phyloP scores from a whole-genome alignment of 2,329 filamentous ascomycete genomes.

The Ceratocystis destructans region DNA sequence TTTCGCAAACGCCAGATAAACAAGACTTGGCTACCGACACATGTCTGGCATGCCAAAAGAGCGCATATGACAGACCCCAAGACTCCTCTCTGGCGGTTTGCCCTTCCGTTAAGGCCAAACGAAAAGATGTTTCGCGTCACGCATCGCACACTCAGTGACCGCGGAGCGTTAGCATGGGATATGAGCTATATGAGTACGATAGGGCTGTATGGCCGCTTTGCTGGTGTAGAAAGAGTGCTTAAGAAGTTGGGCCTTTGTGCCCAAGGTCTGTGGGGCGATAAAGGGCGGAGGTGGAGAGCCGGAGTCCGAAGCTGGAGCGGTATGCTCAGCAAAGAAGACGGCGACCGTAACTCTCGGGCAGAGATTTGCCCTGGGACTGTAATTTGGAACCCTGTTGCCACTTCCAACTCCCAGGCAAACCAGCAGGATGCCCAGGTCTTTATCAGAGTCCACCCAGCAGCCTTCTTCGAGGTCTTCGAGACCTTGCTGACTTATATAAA shows the following conservation, averaged over 20 bases:
- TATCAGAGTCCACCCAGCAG: conserved; percentile 69
- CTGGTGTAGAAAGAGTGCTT: conserved; percentile 52
- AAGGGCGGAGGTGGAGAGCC: conserved; percentile 55
- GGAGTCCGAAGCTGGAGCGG: conserved; percentile 39
- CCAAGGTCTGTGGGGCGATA: conserved; percentile 47
- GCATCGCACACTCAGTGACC: conserved; percentile 61
- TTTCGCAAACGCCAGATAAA: conserved; percentile 74
- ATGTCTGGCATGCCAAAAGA: conserved; percentile 85
- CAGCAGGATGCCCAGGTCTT: conserved; percentile 35
- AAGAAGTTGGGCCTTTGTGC: conserved; percentile 49
- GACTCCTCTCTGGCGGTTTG: conserved; percentile 78
- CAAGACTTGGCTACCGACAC: conserved; percentile 91
- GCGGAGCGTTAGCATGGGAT: conserved; percentile 79
- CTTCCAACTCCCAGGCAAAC: background rate
- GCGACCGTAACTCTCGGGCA: conserved; percentile 26
- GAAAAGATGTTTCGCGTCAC: conserved; percentile 82
- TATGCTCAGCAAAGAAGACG: conserved; percentile 40
- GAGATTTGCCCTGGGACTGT: conserved; percentile 59
- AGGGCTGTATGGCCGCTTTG: conserved; percentile 52
- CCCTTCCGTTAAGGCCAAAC: conserved; percentile 70
- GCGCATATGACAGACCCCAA: conserved; percentile 73
- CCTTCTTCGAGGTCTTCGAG: conserved; percentile 56
- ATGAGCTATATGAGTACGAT: conserved; percentile 89
- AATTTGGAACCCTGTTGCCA: conserved; percentile 51
- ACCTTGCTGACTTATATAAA: conserved; percentile 45